Conservation (phyloP, 345 rosid genomes). For the Laguncularia racemosa region DNA sequence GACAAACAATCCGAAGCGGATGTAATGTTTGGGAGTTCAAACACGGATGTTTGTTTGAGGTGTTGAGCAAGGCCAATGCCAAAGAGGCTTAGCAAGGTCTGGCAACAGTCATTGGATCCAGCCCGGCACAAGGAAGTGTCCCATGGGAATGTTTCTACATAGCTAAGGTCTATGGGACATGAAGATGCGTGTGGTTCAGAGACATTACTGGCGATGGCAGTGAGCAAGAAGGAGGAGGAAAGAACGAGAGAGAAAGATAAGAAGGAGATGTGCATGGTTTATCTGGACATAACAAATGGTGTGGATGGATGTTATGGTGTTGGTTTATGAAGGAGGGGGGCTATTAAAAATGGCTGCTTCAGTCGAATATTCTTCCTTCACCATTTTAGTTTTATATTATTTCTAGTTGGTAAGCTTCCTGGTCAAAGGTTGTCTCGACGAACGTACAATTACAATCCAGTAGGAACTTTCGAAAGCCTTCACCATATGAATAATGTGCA, state of each 20-base stretch:
- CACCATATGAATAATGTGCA: too few species aligned
- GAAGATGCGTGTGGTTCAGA: constrained; percentile 19
- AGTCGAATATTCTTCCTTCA: too few species aligned
- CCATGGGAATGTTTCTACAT: constrained; percentile 52
- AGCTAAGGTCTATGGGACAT: constrained; percentile 49
- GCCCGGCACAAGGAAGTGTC: constrained; percentile 28
- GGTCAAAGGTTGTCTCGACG: too few species aligned
- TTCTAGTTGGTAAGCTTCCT: too few species aligned
- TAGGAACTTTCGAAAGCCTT: too few species aligned
- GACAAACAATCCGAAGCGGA: constrained; percentile 34
- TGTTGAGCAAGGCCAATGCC: constrained; percentile 47
- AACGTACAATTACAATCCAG: too few species aligned
- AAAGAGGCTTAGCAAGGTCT: constrained; percentile 36
- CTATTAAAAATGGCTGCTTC: too few species aligned
- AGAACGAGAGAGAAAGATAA: constrained; percentile 3
- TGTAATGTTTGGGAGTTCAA: constrained; percentile 26
- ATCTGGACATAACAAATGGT: too few species aligned
- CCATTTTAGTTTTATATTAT: too few species aligned
- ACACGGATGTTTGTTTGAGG: constrained; percentile 38
- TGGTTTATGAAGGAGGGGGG: too few species aligned
- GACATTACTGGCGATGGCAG: constrained; percentile 2
- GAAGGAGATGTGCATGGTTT: background rate
- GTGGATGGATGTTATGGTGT: too few species aligned
- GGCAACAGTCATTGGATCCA: constrained; percentile 30
- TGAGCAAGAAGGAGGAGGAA: constrained; percentile 8